Base-by-base conservation (phyloP, 345 rosid genomes). In the Pugionium dolabratum region DNA sequence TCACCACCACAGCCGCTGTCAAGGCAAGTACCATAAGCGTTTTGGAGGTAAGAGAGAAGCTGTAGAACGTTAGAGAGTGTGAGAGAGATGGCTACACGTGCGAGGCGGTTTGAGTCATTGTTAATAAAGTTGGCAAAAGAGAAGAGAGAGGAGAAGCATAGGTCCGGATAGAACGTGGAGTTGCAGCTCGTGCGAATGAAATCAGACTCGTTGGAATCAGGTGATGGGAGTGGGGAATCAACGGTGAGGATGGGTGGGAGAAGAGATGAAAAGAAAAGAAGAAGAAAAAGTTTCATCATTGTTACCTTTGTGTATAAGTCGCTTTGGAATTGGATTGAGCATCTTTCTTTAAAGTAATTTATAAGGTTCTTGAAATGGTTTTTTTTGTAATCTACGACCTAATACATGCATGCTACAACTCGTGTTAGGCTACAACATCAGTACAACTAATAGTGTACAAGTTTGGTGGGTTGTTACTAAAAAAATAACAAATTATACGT, bases 121-220 rank as follows among this genome's bases (percentile, higher is more conserved):
- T 77, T 80, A 61, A 88, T 66, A 51, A 82, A 72, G 47, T 59
- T 62, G 69, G 96, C 75, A 62, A 86, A 86, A 64, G 78, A 75
- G 29, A 71, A 75, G 60, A 91, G 86, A 50, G 93, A 74, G 60
- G 80, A 33, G 79, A 72, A 88, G 84, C 97, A 91, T 50, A 91
- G 33, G 53, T 86, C 91, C 0, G 91, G 93, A 81, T 86, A 91
- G 7, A 86, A 71, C 28, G 97, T 91, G 42, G 80, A 60, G 77
- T 66, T 62, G 84, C 95, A 90, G 69, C 78, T 79, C 5, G 79
- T 47, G 6, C 80, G 88, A 84, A 90, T 83, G 86, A 83, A 91
- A 8, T 81, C 89, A 0, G 75, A 52, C 79, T 29, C 64, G 76
- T 68, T 28, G 6, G 54, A 5, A n/a, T 42, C 45, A 62, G 53